phyloP scores from a whole-genome alignment of 345 rosid species.

The Lepidium africanum region DNA sequence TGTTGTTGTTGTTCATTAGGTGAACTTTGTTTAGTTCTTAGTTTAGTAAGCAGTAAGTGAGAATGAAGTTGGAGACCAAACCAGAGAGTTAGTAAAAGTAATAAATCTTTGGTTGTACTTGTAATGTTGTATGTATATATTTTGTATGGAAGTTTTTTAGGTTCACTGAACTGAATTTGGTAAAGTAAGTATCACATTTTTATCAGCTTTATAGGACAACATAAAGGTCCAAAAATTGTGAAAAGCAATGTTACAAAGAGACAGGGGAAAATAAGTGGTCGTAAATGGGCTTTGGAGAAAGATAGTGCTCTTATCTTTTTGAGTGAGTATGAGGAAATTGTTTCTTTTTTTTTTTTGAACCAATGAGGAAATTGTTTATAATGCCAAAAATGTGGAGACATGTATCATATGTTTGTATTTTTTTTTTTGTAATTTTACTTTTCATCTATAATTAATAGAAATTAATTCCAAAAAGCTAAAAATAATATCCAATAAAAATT shows the following conservation, averaged over 20 bases:
- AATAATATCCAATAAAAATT: no score
- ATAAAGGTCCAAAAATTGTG: neutral
- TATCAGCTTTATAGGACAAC: neutral
- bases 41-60: constrained; percentile 15
- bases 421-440: neutral
- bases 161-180: neutral
- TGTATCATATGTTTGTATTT: neutral
- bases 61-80: neutral
- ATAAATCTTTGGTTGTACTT: constrained; percentile 18
- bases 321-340: constrained; percentile 1
- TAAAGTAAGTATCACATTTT: neutral
- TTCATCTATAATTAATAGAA: no score
- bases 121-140: neutral
- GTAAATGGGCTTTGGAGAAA: neutral
- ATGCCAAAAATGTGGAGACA: constrained; percentile 25
- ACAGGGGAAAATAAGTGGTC: constrained; percentile 1
- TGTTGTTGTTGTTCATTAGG: constrained; percentile 17
- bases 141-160: neutral
- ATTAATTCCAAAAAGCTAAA: no score
- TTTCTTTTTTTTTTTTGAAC: no score
- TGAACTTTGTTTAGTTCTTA: constrained; percentile 24
- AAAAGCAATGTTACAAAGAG: neutral
- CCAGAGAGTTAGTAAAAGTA: constrained; percentile 12
- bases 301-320: constrained; percentile 4
- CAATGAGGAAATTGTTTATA: neutral